Conservation (phyloP, 768 basidiomycete genomes). For the Phylloporus rhodoxanthus region DNA sequence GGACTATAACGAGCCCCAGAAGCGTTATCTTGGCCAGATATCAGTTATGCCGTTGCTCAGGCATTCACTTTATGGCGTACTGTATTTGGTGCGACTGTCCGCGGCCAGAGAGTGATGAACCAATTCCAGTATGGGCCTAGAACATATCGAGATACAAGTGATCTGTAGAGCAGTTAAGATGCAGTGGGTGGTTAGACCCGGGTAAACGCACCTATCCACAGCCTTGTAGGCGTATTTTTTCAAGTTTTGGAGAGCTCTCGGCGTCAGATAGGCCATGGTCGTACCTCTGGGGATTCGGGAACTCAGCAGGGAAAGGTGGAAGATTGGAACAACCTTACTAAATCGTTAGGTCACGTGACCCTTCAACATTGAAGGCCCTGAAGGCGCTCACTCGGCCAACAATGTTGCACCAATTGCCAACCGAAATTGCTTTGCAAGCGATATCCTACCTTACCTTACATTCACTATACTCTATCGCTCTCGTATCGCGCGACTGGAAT, state of each 20-base stretch:
- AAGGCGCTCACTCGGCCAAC: too few relatives aligned
- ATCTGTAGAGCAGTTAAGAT: constrained; percentile 40
- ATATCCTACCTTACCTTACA: constrained; percentile 46
- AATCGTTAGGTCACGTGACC: too few relatives aligned
- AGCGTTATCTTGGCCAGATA: constrained; percentile 70
- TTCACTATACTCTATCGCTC: constrained; percentile 33
- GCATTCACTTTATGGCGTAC: constrained; percentile 39
- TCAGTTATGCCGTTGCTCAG: not conserved
- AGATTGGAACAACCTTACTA: too few relatives aligned
- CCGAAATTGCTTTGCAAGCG: constrained; percentile 50
- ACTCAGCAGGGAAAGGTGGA: too few relatives aligned
- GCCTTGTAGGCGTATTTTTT: constrained; percentile 75
- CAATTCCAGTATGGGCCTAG: constrained; percentile 87
- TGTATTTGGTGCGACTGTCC: constrained; percentile 81
- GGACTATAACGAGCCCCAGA: constrained; percentile 73
- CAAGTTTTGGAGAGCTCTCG: constrained; percentile 64
- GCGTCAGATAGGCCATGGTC: constrained; percentile 60
- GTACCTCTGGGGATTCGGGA: too few relatives aligned
- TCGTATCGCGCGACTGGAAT: constrained; percentile 44
- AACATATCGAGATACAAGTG: constrained; percentile 67
- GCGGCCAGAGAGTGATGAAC: constrained; percentile 86
- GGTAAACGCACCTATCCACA: constrained; percentile 62
- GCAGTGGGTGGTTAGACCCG: not conserved
- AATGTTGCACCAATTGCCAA: constrained; percentile 45
- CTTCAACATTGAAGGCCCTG: too few relatives aligned